Conservation (phyloP, 257 asterid genomes). For the Plantago major region DNA sequence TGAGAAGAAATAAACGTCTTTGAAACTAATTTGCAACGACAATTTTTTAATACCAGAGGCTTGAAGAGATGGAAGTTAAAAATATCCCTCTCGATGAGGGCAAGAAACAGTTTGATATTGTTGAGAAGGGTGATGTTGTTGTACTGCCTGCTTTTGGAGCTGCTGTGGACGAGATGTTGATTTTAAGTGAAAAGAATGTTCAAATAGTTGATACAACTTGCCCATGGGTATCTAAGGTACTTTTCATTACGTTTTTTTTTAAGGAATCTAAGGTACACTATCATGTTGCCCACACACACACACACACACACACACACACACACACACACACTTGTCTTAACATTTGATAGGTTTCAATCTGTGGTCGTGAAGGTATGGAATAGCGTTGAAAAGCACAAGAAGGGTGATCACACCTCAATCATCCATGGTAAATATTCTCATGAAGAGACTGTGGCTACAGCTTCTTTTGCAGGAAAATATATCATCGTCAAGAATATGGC, state of each 20-base stretch:
- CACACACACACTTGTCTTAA: too few relatives aligned
- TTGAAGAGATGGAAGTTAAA: slow-evolving; percentile 72
- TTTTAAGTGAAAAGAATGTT: slow-evolving; percentile 71
- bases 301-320: too few relatives aligned
- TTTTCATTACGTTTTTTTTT: too few relatives aligned
- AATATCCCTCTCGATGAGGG: slow-evolving; percentile 58
- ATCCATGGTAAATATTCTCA: slow-evolving; percentile 92
- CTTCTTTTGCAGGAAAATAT: slow-evolving; percentile 94
- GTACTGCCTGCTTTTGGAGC: slow-evolving; percentile 98
- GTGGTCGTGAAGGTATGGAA: slow-evolving; percentile 72
- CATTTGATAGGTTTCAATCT: slow-evolving; percentile 5
- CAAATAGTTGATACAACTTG: slow-evolving; percentile 98
- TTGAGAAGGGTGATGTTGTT: slow-evolving; percentile 80
- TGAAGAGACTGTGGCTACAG: slow-evolving; percentile 97
- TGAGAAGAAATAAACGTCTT: slow-evolving; percentile 14
- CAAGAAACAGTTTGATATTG: slow-evolving; percentile 60
- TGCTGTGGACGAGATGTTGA: slow-evolving; percentile 77
- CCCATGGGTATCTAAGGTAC: slow-evolving; percentile 98
- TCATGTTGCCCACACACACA: too few relatives aligned
- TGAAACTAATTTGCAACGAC: slow-evolving; percentile 5
- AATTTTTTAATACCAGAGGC: slow-evolving; percentile 46
- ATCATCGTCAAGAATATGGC: slow-evolving; percentile 80
- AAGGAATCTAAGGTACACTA: too few relatives aligned
- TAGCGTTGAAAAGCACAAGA: slow-evolving; percentile 92
- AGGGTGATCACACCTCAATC: slow-evolving; percentile 86